phyloP scores from a whole-genome alignment of 2,329 filamentous ascomycete species.

The Leptographium lundbergii region DNA sequence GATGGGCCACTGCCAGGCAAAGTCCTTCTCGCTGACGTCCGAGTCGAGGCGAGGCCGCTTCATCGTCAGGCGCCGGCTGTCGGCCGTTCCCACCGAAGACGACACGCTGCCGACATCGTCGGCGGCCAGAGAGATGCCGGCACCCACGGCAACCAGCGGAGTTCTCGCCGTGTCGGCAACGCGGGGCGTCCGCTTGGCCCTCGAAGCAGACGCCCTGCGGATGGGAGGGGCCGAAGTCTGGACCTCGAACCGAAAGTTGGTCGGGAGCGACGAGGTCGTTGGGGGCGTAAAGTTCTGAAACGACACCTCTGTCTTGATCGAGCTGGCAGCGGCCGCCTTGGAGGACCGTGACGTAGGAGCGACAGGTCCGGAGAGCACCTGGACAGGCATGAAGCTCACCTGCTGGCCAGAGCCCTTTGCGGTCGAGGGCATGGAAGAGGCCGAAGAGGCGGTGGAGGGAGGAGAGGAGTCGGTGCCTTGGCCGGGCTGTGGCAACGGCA shows the following conservation, averaged over 20 bases:
- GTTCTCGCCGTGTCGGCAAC: not conserved
- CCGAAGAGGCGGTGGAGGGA: not conserved
- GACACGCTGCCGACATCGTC: not conserved
- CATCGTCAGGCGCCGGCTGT: not conserved
- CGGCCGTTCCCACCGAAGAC: not conserved
- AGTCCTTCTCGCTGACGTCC: slow-evolving; percentile 11
- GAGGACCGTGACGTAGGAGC: not conserved
- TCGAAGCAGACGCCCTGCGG: not conserved
- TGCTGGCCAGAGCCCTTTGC: not conserved
- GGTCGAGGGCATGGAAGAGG: slow-evolving; percentile 1
- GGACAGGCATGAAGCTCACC: slow-evolving; percentile 4
- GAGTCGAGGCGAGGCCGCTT: slow-evolving; percentile 11
- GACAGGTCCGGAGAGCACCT: not conserved
- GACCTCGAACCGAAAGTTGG: not conserved
- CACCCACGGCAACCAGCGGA: not conserved
- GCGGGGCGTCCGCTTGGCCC: not conserved
- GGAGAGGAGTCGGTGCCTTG: slow-evolving; percentile 3
- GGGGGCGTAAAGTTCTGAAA: not conserved
- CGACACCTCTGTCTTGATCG: not conserved
- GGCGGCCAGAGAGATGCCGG: not conserved
- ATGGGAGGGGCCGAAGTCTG: not conserved
- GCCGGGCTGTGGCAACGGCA: slow-evolving; percentile 1
- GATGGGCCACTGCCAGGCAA: slow-evolving; percentile 12
- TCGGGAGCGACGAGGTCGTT: not conserved
- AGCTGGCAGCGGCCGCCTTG: not conserved